Conservation (phyloP, 192 early-diverging fungal species). For the Spizellomyces punctatus region DNA sequence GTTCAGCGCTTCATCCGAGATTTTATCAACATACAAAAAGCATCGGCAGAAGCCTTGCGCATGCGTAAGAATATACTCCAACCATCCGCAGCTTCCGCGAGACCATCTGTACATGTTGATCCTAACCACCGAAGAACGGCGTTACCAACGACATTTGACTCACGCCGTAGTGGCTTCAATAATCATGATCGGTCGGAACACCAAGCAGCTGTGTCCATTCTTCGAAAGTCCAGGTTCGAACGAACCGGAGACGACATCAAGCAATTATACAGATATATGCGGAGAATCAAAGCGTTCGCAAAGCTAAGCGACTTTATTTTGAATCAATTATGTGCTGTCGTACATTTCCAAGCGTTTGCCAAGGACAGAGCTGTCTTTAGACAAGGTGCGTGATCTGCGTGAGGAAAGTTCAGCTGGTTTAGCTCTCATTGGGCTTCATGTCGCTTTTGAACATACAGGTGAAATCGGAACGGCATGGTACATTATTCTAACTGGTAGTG, state of each 20-base stretch:
- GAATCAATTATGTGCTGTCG: conserved; percentile 35
- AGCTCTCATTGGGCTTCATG: not conserved
- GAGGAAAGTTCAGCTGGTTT: not conserved
- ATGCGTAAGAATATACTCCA: not conserved
- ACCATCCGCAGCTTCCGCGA: not conserved
- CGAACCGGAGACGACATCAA: conserved; percentile 30
- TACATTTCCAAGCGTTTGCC: conserved; percentile 36
- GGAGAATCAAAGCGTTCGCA: conserved; percentile 32
- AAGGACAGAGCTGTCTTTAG: conserved; percentile 37
- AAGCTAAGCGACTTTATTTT: conserved; percentile 41
- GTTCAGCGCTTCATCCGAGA: conserved; percentile 18
- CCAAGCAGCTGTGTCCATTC: not conserved
- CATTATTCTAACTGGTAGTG: conserved; percentile 43
- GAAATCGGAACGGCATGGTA: conserved; percentile 52
- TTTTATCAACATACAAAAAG: not conserved
- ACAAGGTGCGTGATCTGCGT: conserved; percentile 27
- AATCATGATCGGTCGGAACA: not conserved
- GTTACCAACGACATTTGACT: not conserved
- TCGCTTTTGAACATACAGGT: conserved; percentile 9
- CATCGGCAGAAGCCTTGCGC: conserved; percentile 27
- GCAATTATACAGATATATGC: conserved; percentile 23
- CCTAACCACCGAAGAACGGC: not conserved
- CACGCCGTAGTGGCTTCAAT: not conserved
- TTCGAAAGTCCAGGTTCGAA: conserved; percentile 31
- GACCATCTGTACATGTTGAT: not conserved